Conservation (phyloP, 345 rosid genomes). For the Gossypium raimondii region DNA sequence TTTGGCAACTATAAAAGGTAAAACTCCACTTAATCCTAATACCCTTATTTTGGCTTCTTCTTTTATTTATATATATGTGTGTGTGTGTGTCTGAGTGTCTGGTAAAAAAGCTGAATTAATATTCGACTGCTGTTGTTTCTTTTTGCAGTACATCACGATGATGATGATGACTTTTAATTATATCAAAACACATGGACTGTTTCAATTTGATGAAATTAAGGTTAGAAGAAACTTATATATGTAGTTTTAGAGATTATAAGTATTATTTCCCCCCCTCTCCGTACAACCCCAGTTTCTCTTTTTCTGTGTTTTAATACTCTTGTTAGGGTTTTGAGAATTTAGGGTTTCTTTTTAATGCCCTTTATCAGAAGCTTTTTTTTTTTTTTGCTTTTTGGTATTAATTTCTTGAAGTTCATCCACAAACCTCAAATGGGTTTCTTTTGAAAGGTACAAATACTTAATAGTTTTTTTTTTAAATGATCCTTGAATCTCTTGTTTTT, state of each 20-base stretch:
- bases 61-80: not conserved
- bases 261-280: not conserved
- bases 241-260: not conserved
- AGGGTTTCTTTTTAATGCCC: constrained; percentile 17
- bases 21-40: not conserved
- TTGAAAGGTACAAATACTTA: too few species aligned
- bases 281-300: not conserved
- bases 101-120: constrained; percentile 6
- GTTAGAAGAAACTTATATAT: not conserved
- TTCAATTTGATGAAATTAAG: constrained; percentile 11
- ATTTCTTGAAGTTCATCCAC: not conserved
- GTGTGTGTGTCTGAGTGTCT: not conserved
- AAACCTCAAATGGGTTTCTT: too few species aligned
- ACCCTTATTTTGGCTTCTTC: not conserved
- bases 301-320: not conserved
- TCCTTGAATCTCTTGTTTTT: too few species aligned
- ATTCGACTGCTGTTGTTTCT: not conserved
- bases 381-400: not conserved
- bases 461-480: too few species aligned
- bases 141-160: constrained; percentile 5
- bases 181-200: not conserved
- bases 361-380: not conserved
- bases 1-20: constrained; percentile 3
- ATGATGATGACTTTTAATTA: not conserved
- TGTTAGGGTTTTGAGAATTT: constrained; percentile 11